Evolutionary conservation across 352 stramenopile genomes (phyloP).

Genomic region (Peronospora belbahrii): DNA sequence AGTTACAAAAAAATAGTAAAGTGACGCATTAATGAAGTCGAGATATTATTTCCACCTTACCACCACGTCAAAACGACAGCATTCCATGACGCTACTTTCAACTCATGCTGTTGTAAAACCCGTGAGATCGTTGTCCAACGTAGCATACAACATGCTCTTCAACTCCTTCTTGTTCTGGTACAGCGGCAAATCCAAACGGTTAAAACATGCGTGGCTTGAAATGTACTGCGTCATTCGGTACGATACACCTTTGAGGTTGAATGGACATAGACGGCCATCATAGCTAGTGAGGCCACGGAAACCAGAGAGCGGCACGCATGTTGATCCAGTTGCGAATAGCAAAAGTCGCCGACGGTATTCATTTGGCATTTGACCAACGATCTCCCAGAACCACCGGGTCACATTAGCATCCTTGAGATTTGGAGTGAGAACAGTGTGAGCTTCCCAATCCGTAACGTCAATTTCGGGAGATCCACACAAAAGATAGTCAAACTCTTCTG

Average conservation of each 20-base stretch:
- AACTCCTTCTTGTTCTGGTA: constrained; percentile 88
- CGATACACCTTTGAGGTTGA: constrained; percentile 58
- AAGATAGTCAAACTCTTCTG: constrained; percentile 95
- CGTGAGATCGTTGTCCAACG: constrained; percentile 56
- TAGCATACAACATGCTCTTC: constrained; percentile 49
- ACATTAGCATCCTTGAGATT: constrained; percentile 35
- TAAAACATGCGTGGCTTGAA: constrained; percentile 74
- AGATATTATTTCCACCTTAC: too few relatives aligned
- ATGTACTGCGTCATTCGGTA: constrained; percentile 49
- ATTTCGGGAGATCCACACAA: constrained; percentile 95
- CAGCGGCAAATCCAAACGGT: constrained; percentile 91
- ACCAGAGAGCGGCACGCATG: constrained; percentile 63
- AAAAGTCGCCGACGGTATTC: constrained; percentile 69
- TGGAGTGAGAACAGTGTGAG: constrained; percentile 62
- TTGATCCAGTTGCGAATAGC: constrained; percentile 75
- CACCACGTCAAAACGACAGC: not conserved
- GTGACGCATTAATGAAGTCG: not conserved
- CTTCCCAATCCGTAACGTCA: constrained; percentile 93
- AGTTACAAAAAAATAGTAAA: constrained; percentile 13
- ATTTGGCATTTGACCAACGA: constrained; percentile 85
- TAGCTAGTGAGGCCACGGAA: constrained; percentile 74
- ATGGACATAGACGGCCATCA: constrained; percentile 66
- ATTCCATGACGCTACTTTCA: not conserved
- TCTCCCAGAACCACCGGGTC: constrained; percentile 93
- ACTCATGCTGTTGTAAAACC: constrained; percentile 57